Evolutionary conservation across 768 basidiomycete species (phyloP).

Genomic region (Coprinopsis marcescibilis): DNA sequence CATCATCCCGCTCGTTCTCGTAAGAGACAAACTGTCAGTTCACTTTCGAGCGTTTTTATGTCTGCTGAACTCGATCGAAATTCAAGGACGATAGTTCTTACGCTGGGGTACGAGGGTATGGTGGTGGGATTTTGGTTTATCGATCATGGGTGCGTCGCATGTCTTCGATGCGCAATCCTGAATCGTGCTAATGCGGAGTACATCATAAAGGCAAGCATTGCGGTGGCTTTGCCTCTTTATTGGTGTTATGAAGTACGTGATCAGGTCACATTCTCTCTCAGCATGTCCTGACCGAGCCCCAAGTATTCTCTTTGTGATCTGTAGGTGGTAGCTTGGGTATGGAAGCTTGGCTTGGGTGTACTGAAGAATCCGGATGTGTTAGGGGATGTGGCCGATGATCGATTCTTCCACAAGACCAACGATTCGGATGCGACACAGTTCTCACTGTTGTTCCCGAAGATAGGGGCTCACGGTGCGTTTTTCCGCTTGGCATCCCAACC

Average conservation of each 20-base stretch:
- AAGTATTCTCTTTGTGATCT: constrained; percentile 83
- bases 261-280: not conserved
- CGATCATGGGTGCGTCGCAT: constrained; percentile 69
- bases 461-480: constrained; percentile 65
- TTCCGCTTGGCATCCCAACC: not conserved
- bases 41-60: constrained; percentile 1
- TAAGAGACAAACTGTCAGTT: constrained; percentile 84
- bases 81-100: constrained; percentile 77
- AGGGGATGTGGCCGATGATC: constrained; percentile 95
- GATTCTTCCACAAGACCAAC: constrained; percentile 91
- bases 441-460: constrained; percentile 60
- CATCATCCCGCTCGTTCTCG: constrained; percentile 78
- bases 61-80: not conserved
- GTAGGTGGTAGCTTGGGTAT: constrained; percentile 42
- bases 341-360: constrained; percentile 1
- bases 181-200: constrained; percentile 3
- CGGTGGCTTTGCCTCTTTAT: constrained; percentile 82
- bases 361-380: not conserved
- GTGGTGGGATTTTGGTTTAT: constrained; percentile 95
- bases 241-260: constrained; percentile 76
- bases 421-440: constrained; percentile 94
- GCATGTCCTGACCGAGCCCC: not conserved
- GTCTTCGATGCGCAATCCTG: not conserved
- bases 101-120: constrained; percentile 75
- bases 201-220: constrained; percentile 55